phyloP scores from a whole-genome alignment of 2,329 filamentous ascomycete genomes.

The Pseudocercospora crystallina region DNA sequence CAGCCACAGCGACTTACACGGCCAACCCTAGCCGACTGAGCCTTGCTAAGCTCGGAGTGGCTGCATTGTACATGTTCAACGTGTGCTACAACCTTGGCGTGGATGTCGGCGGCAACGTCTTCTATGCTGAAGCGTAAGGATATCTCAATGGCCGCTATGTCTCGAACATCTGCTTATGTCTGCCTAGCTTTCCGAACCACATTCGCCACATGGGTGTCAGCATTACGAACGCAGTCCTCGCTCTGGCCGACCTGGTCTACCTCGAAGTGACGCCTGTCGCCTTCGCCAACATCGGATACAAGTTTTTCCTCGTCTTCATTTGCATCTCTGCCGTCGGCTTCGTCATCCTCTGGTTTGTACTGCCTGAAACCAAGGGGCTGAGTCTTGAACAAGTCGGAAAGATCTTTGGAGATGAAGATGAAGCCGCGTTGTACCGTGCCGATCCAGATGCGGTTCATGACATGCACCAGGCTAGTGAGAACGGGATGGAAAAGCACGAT shows the following conservation, averaged over 20 bases:
- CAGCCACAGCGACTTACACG: no score
- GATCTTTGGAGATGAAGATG: constrained; percentile 2
- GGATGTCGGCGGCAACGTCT: constrained; percentile 1
- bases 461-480: no score
- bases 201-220: neutral
- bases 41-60: neutral
- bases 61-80: neutral
- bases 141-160: no score
- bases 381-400: neutral
- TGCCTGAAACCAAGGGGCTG: neutral
- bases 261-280: constrained; percentile 1
- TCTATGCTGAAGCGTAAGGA: neutral
- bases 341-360: neutral
- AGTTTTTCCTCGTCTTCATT: constrained; percentile 4
- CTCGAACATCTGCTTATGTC: no score
- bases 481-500: no score
- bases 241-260: neutral
- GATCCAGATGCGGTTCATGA: neutral
- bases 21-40: no score
- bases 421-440: neutral
- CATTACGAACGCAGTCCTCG: constrained; percentile 1
- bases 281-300: constrained; percentile 6
- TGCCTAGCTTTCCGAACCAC: neutral
- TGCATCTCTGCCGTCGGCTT: constrained; percentile 1
- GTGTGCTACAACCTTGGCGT: constrained; percentile 2